Evolutionary conservation across 1,139 yeast genomes (phyloP).

Genomic region (Candida sojae): DNA sequence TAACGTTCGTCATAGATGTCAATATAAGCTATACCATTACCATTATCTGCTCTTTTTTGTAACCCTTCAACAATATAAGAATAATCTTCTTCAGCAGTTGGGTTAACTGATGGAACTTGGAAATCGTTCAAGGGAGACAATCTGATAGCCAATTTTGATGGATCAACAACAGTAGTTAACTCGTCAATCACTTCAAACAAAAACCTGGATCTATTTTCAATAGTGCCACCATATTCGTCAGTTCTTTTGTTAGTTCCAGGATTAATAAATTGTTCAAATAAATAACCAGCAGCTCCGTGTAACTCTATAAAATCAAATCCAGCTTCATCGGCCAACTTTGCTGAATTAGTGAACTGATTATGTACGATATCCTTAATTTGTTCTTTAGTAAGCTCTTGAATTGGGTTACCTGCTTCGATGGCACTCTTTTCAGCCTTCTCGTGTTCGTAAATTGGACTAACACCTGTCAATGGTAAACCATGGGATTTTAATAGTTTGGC

Average conservation of each 20-base stretch:
- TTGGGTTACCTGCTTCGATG: constrained; percentile 28
- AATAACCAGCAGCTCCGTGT: constrained; percentile 71
- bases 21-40: constrained; percentile 47
- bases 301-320: constrained; percentile 72
- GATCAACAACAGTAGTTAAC: constrained; percentile 41
- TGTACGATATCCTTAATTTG: constrained; percentile 42
- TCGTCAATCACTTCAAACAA: constrained; percentile 58
- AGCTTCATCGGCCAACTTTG: constrained; percentile 48
- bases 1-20: constrained; percentile 50
- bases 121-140: constrained; percentile 57
- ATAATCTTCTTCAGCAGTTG: constrained; percentile 32
- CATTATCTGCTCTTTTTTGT: constrained; percentile 40
- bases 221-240: constrained; percentile 57
- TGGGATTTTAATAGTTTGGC: constrained; percentile 38
- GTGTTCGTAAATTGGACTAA: constrained; percentile 23
- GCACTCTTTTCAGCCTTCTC: constrained; percentile 27
- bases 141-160: constrained; percentile 50
- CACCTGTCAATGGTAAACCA: constrained; percentile 25
- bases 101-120: constrained; percentile 37
- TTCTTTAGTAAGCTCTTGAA: constrained; percentile 38
- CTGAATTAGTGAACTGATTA: constrained; percentile 39
- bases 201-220: constrained; percentile 66
- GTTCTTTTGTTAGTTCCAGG: constrained; percentile 51
- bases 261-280: constrained; percentile 58
- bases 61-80: constrained; percentile 37